Base-by-base conservation (phyloP, 495 filamentous ascomycete species). In the Extremus antarcticus region DNA sequence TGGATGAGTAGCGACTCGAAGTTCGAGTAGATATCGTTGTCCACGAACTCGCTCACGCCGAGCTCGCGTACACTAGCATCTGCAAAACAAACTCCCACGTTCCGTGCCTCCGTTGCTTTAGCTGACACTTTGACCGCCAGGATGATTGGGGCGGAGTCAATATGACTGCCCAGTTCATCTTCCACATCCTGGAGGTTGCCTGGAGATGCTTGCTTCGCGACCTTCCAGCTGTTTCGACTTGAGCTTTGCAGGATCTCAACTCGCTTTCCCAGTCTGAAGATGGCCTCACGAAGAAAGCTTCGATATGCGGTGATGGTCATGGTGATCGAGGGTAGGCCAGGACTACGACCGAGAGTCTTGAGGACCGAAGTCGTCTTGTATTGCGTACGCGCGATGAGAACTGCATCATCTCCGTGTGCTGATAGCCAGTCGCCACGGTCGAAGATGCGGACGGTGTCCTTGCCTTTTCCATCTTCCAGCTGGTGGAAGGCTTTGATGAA, bases 21-120 rank as follows among this genome's bases (percentile, higher is more conserved):
- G 67, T 99, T 97, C 41, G 92, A 97, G 68, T 95, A 99, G 13
- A 95, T 74, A 66, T 99, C 94, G 61, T 97, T 99, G 74, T 99
- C 92, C 23, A 94, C 76, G 63, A 99, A 99, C 66, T 99, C 92
- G 75, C 86, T 94, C 38, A 99, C 90, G 23, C 92, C 92, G 0
- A 99, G 78, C 70, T 99, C 92, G 49, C 94, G 78, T 58, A 95
- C 90, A 63, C 87, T 96, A 10, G 92, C 92, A 78, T 99, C 92
- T 8, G 94, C 92, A 71, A 99, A 99, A 70, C 92, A 96, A 22
- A 97, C 90, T 13, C 92, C 92, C 1, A 98, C 88, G 54, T 78
- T 86, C 47, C 94, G 75, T 1, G 85, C 88, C 68, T 95, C 90
- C 0, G 82, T 78, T 1, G 89, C 90, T 65, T 86, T 90, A 1